A percentile compares a stretch with the other conserved stretches of the same genome.
phyloP scores from a whole-genome alignment of 2,329 filamentous ascomycete genomes.

The Cladosporium sp. region DNA sequence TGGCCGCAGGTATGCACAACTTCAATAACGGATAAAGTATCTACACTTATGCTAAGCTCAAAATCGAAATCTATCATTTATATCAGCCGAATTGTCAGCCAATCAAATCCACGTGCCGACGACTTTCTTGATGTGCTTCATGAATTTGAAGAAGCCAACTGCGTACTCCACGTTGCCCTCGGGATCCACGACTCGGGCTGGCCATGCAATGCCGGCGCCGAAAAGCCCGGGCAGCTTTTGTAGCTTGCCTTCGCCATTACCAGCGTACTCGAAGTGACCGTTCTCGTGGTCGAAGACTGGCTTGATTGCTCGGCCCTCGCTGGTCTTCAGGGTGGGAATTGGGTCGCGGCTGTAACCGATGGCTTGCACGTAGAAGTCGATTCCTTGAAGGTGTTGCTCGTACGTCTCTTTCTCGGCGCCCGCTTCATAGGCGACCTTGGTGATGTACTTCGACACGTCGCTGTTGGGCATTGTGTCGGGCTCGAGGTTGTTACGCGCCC shows the following conservation, averaged over 20 bases:
- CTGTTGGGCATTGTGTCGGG: slow-evolving; percentile 48
- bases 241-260: slow-evolving; percentile 20
- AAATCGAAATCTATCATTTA: not conserved
- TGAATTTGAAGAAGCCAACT: slow-evolving; percentile 66
- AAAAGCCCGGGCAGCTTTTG: slow-evolving; percentile 53
- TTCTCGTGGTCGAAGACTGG: slow-evolving; percentile 49
- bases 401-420: slow-evolving; percentile 53
- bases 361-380: slow-evolving; percentile 58
- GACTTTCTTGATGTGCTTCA: slow-evolving; percentile 60
- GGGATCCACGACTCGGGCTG: slow-evolving; percentile 61
- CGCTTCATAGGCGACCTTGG: slow-evolving; percentile 44
- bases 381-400: slow-evolving; percentile 48
- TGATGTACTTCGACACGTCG: slow-evolving; percentile 46
- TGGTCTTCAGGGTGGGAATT: slow-evolving; percentile 49
- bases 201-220: slow-evolving; percentile 65
- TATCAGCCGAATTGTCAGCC: not conserved
- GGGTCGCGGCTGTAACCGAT: slow-evolving; percentile 58
- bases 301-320: slow-evolving; percentile 32
- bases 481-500: slow-evolving; percentile 61
- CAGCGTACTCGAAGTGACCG: slow-evolving; percentile 35
- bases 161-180: slow-evolving; percentile 61
- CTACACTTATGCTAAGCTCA: not conserved
- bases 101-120: slow-evolving; percentile 51
- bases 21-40: too few relatives aligned
- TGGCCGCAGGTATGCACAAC: not conserved